Evolutionary conservation across 2,329 filamentous ascomycete species (phyloP), one percentile per base, ranked within the genome.

Genomic region (Ascocoryne sarcoides): DNA sequence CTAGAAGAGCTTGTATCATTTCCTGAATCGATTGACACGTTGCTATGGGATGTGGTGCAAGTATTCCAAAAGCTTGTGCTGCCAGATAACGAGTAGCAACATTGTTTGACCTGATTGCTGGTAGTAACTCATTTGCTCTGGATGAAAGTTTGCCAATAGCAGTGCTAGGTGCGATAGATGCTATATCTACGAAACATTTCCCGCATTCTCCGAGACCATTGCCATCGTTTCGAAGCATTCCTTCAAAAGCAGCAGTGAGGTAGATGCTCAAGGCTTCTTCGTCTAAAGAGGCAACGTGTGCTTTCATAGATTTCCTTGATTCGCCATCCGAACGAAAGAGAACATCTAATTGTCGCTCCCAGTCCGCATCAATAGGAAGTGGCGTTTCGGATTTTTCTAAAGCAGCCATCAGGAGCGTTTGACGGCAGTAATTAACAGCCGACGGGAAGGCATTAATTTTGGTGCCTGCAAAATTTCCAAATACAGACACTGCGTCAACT

Each of bases 321-420:
- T 70, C 65, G 43, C 82, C 70, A 54, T 90, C 83, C 4, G 81
- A 84, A 30, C 78, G 73, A 20, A 92, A 69, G 5, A 82, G 70
- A 1, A 79, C 75, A 50, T 89, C 83, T 2, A 96, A 68, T 50
- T 83, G 82, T 33, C 80, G 71, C 57, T 88, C 83, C 92, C 92
- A 96, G 47, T 90, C 84, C 33, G 82, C 78, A 50, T 90, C 82
- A 17, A 87, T 71, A 47, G 62, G 29, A 31, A 58, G 45, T 5
- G 57, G 52, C 1, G 46, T 50, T 14, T 30, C 52, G 1, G 56
- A 54, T 16, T 52, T 49, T 31, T 59, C 48, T 10, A 60, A 42
- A 29, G 78, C 75, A 54, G 76, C 65, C 49, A 73, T 67, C 26
- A 82, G 63, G 3, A 82, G 62, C 20, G 82, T 68, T 40, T 75